phyloP scores from a whole-genome alignment of 2,329 filamentous ascomycete species.

The Cercospora berteroae region DNA sequence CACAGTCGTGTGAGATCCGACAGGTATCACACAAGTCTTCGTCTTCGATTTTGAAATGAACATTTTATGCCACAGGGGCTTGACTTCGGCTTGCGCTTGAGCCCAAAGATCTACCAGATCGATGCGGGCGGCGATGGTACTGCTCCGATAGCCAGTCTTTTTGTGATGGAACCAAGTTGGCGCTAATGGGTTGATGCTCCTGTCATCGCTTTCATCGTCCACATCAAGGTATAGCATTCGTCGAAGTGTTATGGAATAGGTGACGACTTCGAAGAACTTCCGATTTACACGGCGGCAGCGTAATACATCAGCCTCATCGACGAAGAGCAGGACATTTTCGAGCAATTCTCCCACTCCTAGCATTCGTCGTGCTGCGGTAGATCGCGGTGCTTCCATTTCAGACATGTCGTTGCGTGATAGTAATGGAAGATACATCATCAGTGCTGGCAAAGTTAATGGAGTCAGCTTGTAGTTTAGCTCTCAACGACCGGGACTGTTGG shows the following conservation, averaged over 20 bases:
- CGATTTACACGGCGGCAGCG: conserved; percentile 21
- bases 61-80: conserved; percentile 23
- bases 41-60: conserved; percentile 21
- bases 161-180: conserved; percentile 22
- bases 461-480: not conserved
- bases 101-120: conserved; percentile 24
- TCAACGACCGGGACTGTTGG: not conserved
- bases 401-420: conserved; percentile 1
- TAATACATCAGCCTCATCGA: conserved; percentile 17
- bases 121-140: conserved; percentile 24
- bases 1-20: conserved; percentile 19
- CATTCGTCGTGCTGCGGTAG: conserved; percentile 20
- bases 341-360: conserved; percentile 25
- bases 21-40: conserved; percentile 25
- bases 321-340: conserved; percentile 22
- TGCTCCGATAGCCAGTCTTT: conserved; percentile 22
- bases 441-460: not conserved
- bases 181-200: conserved; percentile 20
- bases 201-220: conserved; percentile 10
- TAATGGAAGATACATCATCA: conserved; percentile 11
- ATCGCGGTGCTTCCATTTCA: not conserved
- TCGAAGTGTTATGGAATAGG: conserved; percentile 17
- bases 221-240: conserved; percentile 22
- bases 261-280: conserved; percentile 20
- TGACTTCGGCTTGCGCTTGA: conserved; percentile 11